A percentile compares a stretch with the other conserved stretches of the same genome.
phyloP scores from a whole-genome alignment of 2,329 filamentous ascomycete species.

The Monilinia fructigena region DNA sequence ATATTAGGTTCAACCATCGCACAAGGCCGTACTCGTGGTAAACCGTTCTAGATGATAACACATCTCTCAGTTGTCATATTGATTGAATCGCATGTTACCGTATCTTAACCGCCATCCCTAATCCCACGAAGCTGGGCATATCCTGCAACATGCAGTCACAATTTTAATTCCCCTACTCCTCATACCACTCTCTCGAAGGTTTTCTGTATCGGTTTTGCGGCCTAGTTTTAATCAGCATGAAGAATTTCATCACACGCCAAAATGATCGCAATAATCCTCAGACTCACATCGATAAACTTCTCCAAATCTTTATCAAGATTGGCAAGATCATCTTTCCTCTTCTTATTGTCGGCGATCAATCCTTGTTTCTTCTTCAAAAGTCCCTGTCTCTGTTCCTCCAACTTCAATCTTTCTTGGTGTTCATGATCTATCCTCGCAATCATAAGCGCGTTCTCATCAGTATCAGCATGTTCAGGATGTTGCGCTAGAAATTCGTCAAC shows the following conservation, averaged over 20 bases:
- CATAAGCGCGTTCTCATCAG: constrained; percentile 79
- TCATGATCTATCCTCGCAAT: constrained; percentile 90
- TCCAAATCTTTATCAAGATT: constrained; percentile 90
- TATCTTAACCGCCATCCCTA: neutral
- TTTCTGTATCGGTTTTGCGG: constrained; percentile 83
- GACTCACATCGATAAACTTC: constrained; percentile 81
- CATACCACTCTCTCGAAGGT: constrained; percentile 70
- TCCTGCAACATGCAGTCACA: neutral
- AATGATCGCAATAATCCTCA: neutral
- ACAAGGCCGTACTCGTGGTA: neutral
- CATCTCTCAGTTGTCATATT: neutral
- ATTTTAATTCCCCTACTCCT: constrained; percentile 18
- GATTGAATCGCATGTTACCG: neutral
- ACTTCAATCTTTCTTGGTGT: constrained; percentile 73
- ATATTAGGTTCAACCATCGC: neutral
- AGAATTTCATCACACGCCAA: neutral
- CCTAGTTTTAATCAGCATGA: constrained; percentile 48
- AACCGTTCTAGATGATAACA: no score
- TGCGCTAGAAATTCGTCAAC: constrained; percentile 75
- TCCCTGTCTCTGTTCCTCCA: constrained; percentile 81
- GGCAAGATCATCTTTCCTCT: constrained; percentile 87
- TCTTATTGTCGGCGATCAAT: constrained; percentile 77
- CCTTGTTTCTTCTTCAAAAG: constrained; percentile 70
- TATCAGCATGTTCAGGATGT: constrained; percentile 71
- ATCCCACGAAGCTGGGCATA: neutral